Base-by-base conservation (phyloP, 2,329 filamentous ascomycete species). In the Rhynchosporium graminicola region DNA sequence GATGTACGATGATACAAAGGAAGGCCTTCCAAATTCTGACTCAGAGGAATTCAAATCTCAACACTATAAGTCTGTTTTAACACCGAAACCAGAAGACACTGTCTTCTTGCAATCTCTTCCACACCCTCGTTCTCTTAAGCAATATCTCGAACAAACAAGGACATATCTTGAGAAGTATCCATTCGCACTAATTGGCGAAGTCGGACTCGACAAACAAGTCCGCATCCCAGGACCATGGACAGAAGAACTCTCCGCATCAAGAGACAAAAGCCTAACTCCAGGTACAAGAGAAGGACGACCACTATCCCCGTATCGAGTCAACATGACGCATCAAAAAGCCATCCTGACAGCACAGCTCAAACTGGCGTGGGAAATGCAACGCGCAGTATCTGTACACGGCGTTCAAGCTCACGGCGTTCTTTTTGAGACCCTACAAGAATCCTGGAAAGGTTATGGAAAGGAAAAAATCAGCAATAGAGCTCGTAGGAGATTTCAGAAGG, bases 361-460 rank as follows among this genome's bases (percentile, higher is more conserved):
- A 0, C 81, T 94, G 2, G 91, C 91, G 0, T 90, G 86, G 2
- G 83, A 88, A 69, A 76, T 89, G 74, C 4, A 91, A 84, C 60
- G 81, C 90, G 1, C 90, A 90, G 91, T 94, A 0, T 88, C 91
- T 71, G 88, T 89, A 0, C 90, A 92, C 66, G 90, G 91, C 0
- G 72, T 82, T 6, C 74, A 72, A 64, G 81, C 82, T 2, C 83
- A 85, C 64, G 83, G 83, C 0, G 72, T 87, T 2, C 73, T 95
- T 2, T 87, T 87, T 63, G 86, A 91, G 13, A 82, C 83, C 0
- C 76, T 94, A 26, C 78, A 83, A 4, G 80, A 82, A 54, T 81
- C 84, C 10, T 94, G 90, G 89, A 86, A 85, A 72, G 90, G 89
- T 0, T 80, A 88, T 66, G 88, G 93, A 75, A 83, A 78, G 61